phyloP scores from a whole-genome alignment of 1,139 yeast genomes.

The Magnusiomyces clavatus region DNA sequence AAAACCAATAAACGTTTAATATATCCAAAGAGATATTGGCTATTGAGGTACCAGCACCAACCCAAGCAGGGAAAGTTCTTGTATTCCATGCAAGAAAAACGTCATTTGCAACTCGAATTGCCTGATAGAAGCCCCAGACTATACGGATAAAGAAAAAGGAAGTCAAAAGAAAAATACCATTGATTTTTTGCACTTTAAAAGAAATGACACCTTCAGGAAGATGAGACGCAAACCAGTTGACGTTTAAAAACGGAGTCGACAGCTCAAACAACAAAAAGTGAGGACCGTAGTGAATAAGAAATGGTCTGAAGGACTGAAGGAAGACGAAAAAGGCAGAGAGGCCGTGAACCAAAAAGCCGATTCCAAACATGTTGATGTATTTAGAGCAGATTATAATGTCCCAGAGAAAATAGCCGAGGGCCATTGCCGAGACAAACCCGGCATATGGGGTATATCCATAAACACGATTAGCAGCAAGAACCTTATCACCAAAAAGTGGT shows the following conservation, averaged over 20 bases:
- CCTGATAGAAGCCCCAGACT: slow-evolving; percentile 82
- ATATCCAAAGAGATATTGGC: slow-evolving; percentile 61
- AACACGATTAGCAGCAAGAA: slow-evolving; percentile 41
- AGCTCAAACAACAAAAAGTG: slow-evolving; percentile 79
- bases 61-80: slow-evolving; percentile 37
- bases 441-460: slow-evolving; percentile 67
- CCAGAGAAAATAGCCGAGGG: slow-evolving; percentile 90
- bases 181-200: slow-evolving; percentile 46
- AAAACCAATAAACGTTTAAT: slow-evolving; percentile 58
- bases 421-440: slow-evolving; percentile 61
- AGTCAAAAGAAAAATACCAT: slow-evolving; percentile 61
- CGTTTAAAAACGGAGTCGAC: slow-evolving; percentile 86
- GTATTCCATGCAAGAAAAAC: slow-evolving; percentile 15
- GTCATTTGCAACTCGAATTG: slow-evolving; percentile 37
- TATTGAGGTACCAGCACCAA: slow-evolving; percentile 44
- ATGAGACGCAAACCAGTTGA: slow-evolving; percentile 83
- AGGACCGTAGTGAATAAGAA: slow-evolving; percentile 77
- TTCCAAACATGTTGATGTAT: slow-evolving; percentile 61
- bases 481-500: slow-evolving; percentile 56
- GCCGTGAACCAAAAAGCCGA: slow-evolving; percentile 82
- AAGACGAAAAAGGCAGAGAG: slow-evolving; percentile 74
- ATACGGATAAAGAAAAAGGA: slow-evolving; percentile 75
- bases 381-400: slow-evolving; percentile 60
- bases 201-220: slow-evolving; percentile 52
- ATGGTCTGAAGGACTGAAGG: slow-evolving; percentile 55